Percentiles rank a stretch among this genome's conserved stretches.
Conservation (phyloP, 1,139 yeast species). For the Suhomyces bolitotheri region DNA sequence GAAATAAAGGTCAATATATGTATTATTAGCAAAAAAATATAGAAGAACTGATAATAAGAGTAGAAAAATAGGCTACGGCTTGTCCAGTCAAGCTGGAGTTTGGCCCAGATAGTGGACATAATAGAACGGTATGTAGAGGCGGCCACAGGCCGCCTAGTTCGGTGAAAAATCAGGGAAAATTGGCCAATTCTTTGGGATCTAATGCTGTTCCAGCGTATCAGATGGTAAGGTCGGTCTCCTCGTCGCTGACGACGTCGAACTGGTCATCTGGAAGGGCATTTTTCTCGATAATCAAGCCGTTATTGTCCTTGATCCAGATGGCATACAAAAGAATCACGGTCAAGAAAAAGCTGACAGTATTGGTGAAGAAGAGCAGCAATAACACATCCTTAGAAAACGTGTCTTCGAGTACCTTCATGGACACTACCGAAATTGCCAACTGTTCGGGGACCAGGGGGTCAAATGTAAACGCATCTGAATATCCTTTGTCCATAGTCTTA, state of each 20-base stretch:
- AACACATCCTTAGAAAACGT: slow-evolving; percentile 1
- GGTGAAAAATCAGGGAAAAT: neutral
- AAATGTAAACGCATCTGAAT: neutral
- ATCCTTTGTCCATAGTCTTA: neutral
- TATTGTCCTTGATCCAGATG: slow-evolving; percentile 39
- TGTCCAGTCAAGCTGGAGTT: no score
- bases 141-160: no score
- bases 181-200: no score
- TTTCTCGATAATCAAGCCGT: slow-evolving; percentile 32
- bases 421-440: slow-evolving; percentile 4
- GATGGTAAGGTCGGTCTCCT: slow-evolving; percentile 12
- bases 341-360: slow-evolving; percentile 19
- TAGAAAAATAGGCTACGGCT: no score
- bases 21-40: slow-evolving; percentile 3
- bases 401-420: slow-evolving; percentile 4
- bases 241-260: slow-evolving; percentile 26
- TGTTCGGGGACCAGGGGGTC: neutral
- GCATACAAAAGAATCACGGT: slow-evolving; percentile 27
- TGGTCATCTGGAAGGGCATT: slow-evolving; percentile 21
- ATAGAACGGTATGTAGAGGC: no score
- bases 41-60: no score
- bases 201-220: no score
- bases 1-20: slow-evolving; percentile 1
- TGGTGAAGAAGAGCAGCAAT: slow-evolving; percentile 16
- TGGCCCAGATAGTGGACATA: no score